Conservation (phyloP, 1,284 basidiomycete species). For the Boletellus deceptivus region DNA sequence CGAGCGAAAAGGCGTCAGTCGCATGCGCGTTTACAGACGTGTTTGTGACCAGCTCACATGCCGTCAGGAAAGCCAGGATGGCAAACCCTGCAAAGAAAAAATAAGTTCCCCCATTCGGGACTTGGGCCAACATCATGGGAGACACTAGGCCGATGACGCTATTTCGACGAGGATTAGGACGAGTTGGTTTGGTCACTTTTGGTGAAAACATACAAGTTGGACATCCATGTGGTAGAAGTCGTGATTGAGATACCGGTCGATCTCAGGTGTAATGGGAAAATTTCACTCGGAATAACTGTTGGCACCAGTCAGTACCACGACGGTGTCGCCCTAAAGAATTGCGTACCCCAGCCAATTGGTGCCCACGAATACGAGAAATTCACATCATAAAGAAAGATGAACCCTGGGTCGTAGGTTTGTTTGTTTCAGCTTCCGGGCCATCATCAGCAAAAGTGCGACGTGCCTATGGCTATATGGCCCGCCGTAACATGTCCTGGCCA, state of each 20-base stretch:
- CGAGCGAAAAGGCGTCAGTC: not conserved
- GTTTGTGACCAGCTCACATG: slow-evolving; percentile 21
- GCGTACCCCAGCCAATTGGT: slow-evolving; percentile 36
- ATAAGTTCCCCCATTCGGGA: slow-evolving; percentile 29
- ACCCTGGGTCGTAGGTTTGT: slow-evolving; percentile 18
- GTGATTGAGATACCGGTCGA: slow-evolving; percentile 36
- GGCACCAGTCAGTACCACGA: not conserved
- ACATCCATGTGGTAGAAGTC: slow-evolving; percentile 31
- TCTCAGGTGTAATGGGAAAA: slow-evolving; percentile 33
- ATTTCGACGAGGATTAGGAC: not conserved
- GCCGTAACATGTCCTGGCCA: slow-evolving; percentile 29
- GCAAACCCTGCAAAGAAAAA: slow-evolving; percentile 32
- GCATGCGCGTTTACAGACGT: not conserved
- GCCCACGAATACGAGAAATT: slow-evolving; percentile 38
- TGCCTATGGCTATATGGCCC: slow-evolving; percentile 31
- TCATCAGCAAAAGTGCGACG: not conserved
- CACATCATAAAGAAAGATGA: slow-evolving; percentile 34
- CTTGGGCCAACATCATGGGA: slow-evolving; percentile 27
- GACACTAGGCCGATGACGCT: slow-evolving; percentile 32
- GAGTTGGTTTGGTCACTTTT: not conserved
- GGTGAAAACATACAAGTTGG: slow-evolving; percentile 18
- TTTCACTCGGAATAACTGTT: slow-evolving; percentile 33
- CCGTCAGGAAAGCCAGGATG: slow-evolving; percentile 31
- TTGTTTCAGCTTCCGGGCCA: not conserved
- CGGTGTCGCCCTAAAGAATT: not conserved